A percentile compares a stretch with the other conserved stretches of the same genome.
These are phyloP conservation scores for Polychaeton citri DNA, from an alignment of 2,329 filamentous ascomycete species.

Conservation along the genomic window DNA sequence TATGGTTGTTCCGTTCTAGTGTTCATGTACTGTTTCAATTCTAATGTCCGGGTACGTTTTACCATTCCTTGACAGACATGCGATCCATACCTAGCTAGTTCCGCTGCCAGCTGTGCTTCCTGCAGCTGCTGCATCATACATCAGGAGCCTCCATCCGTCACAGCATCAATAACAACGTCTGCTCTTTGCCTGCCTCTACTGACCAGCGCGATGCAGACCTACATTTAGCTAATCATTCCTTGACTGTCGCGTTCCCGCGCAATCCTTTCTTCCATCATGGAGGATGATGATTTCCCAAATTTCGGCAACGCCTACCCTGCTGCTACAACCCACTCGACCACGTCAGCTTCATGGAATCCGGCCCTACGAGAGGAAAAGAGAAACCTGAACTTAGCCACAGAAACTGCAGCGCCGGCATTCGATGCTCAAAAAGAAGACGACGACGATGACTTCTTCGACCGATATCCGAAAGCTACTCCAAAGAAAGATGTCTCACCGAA, in stretches of 20 bases:
- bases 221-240: neutral
- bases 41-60: too few species aligned
- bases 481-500: constrained; percentile 6
- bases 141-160: too few species aligned
- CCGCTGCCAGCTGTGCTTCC: neutral
- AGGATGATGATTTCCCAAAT: constrained; percentile 23
- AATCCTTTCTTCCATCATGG: constrained; percentile 7
- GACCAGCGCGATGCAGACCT: neutral
- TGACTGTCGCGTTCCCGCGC: neutral
- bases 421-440: constrained; percentile 9
- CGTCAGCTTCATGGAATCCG: constrained; percentile 39
- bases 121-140: neutral
- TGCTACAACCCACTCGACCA: constrained; percentile 4
- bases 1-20: too few species aligned
- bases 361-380: constrained; percentile 34
- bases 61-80: too few species aligned
- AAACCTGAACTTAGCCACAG: neutral
- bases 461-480: constrained; percentile 16
- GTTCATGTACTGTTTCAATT: too few species aligned
- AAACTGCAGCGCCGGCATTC: neutral
- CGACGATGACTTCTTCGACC: constrained; percentile 25
- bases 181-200: neutral
- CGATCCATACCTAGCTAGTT: too few species aligned
- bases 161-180: too few species aligned
- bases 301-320: constrained; percentile 26